These are phyloP conservation scores for Malassezia sympodialis DNA, from an alignment of 1,284 basidiomycete species.

Conservation along the genomic window DNA sequence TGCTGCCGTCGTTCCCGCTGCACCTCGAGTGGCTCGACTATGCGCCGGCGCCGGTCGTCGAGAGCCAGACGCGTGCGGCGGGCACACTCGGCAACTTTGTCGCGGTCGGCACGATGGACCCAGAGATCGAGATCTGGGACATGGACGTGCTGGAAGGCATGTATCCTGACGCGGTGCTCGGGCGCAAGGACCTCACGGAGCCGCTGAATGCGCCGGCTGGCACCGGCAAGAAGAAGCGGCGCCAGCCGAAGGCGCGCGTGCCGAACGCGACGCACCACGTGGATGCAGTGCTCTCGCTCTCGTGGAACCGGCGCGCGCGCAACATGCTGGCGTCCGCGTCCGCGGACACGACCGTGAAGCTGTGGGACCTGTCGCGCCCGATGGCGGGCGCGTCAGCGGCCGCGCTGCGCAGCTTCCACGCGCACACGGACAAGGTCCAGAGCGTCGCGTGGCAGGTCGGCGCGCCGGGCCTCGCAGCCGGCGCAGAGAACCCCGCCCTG, in stretches of 20 bases:
- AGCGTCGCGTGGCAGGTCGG: constrained; percentile 79
- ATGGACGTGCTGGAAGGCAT: constrained; percentile 85
- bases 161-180: constrained; percentile 85
- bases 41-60: constrained; percentile 55
- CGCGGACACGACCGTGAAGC: constrained; percentile 88
- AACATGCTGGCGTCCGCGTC: constrained; percentile 84
- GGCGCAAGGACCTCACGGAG: constrained; percentile 57
- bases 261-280: constrained; percentile 68
- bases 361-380: constrained; percentile 79
- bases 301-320: constrained; percentile 81
- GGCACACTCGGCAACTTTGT: constrained; percentile 70
- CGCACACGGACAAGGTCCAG: constrained; percentile 92
- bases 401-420: constrained; percentile 69
- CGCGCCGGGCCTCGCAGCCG: constrained; percentile 17
- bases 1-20: constrained; percentile 93
- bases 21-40: constrained; percentile 99
- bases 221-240: constrained; percentile 57
- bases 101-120: constrained; percentile 92
- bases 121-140: constrained; percentile 97
- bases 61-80: constrained; percentile 31
- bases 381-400: constrained; percentile 53
- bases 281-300: constrained; percentile 79
- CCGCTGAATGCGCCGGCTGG: constrained; percentile 30
- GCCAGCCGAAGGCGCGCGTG: constrained; percentile 66
- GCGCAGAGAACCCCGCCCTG: constrained; percentile 60